These are phyloP conservation scores for Phytopythium sindhum DNA, from an alignment of 352 stramenopile genomes.

Conservation along the genomic window DNA sequence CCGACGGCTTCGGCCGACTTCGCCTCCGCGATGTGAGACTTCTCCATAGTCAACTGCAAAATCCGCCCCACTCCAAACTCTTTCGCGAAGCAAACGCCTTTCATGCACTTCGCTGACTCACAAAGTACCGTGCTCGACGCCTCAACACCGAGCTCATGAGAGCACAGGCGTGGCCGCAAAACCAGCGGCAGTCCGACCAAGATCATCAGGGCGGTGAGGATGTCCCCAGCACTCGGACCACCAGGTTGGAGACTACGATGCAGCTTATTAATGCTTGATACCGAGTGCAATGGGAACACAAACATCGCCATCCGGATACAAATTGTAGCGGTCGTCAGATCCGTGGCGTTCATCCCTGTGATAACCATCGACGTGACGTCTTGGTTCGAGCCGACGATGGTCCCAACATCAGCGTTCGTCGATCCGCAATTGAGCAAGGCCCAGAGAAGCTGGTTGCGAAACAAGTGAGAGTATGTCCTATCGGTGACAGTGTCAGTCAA, in stretches of 20 bases:
- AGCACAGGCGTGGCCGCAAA: constrained; percentile 64
- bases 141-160: constrained; percentile 79
- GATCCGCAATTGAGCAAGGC: constrained; percentile 73
- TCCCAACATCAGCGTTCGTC: constrained; percentile 50
- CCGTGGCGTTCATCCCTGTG: constrained; percentile 49
- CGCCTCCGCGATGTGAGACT: constrained; percentile 43
- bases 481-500: constrained; percentile 12
- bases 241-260: constrained; percentile 34
- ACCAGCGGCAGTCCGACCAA: constrained; percentile 63
- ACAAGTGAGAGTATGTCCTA: constrained; percentile 48
- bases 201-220: constrained; percentile 60
- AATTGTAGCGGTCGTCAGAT: constrained; percentile 65
- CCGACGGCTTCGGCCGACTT: constrained; percentile 63
- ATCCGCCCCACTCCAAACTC: constrained; percentile 23
- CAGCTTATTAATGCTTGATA: constrained; percentile 71
- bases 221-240: constrained; percentile 22
- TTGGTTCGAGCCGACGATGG: constrained; percentile 52
- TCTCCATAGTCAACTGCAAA: constrained; percentile 39
- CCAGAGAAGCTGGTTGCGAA: constrained; percentile 75
- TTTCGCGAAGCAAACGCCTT: constrained; percentile 34
- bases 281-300: constrained; percentile 73
- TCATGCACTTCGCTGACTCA: constrained; percentile 62
- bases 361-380: constrained; percentile 65
- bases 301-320: constrained; percentile 85
- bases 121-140: constrained; percentile 60